phyloP scores from a whole-genome alignment of 306 rosid species.

The Quercus alba region DNA sequence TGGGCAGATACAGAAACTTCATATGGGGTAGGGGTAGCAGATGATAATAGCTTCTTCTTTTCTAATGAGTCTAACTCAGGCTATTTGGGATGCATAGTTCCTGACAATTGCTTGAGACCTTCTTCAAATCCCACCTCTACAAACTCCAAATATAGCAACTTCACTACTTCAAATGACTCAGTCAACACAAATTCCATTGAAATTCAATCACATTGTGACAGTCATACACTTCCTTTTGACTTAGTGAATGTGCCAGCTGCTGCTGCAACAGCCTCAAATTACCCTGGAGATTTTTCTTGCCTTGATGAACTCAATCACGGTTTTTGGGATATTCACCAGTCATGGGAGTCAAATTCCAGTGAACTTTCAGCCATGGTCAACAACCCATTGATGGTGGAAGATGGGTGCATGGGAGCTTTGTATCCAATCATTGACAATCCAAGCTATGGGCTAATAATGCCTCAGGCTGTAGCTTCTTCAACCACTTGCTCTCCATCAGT shows the following conservation, averaged over 20 bases:
- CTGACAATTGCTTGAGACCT: slow-evolving; percentile 82
- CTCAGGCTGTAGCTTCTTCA: slow-evolving; percentile 40
- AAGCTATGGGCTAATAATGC: slow-evolving; percentile 33
- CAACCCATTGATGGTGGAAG: slow-evolving; percentile 39
- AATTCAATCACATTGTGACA: slow-evolving; percentile 28
- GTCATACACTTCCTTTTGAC: slow-evolving; percentile 30
- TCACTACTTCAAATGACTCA: slow-evolving; percentile 29
- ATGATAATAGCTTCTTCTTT: slow-evolving; percentile 52
- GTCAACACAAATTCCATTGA: slow-evolving; percentile 24
- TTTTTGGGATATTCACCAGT: slow-evolving; percentile 40
- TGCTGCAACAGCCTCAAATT: slow-evolving; percentile 10
- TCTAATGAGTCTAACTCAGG: slow-evolving; percentile 69
- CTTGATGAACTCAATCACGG: slow-evolving; percentile 53
- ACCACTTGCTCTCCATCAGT: slow-evolving; percentile 47
- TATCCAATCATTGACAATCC: slow-evolving; percentile 44
- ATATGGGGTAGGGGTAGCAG: slow-evolving; percentile 22
- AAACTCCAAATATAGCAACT: slow-evolving; percentile 29
- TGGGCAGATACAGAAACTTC: slow-evolving; percentile 29
- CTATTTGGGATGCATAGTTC: slow-evolving; percentile 91
- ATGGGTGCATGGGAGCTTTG: slow-evolving; percentile 51
- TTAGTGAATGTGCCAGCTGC: slow-evolving; percentile 4
- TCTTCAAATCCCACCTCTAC: slow-evolving; percentile 29
- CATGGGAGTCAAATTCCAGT: slow-evolving; percentile 50
- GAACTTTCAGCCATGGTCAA: slow-evolving; percentile 67
- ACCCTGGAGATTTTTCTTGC: slow-evolving; percentile 39